Conservation (phyloP, 345 rosid species). For the Trapa incisa region DNA sequence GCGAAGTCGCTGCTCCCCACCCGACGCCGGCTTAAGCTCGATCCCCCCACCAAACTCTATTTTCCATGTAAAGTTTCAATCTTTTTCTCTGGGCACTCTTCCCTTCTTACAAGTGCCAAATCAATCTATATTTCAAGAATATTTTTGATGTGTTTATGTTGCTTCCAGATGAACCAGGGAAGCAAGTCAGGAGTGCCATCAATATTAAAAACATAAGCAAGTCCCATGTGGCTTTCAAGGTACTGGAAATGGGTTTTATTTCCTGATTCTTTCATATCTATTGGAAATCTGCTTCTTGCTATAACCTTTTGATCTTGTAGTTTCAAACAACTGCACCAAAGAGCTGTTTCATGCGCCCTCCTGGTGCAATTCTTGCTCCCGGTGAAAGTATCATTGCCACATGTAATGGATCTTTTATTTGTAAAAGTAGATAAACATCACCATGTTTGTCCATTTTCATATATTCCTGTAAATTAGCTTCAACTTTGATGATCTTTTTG, state of each 20-base stretch:
- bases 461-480: not conserved
- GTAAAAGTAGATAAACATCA: too few species aligned
- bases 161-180: conserved; percentile 86
- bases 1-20: conserved; percentile 70
- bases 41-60: conserved; percentile 74
- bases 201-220: conserved; percentile 89
- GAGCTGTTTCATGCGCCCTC: conserved; percentile 99
- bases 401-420: conserved; percentile 27
- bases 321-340: conserved; percentile 98
- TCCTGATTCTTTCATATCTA: not conserved
- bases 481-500: not conserved
- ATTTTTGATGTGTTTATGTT: too few species aligned
- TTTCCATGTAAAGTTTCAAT: conserved; percentile 53
- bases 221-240: conserved; percentile 91
- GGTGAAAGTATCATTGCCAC: conserved; percentile 83
- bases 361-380: conserved; percentile 89
- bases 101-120: not conserved
- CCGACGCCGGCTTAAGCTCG: conserved; percentile 78
- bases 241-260: conserved; percentile 10
- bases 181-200: conserved; percentile 92
- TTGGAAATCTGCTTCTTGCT: not conserved
- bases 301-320: conserved; percentile 22
- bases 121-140: too few species aligned
- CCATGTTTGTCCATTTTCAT: too few species aligned
- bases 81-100: not conserved